phyloP scores from a whole-genome alignment of 805 yeast species.

The Yarrowia sp. region DNA sequence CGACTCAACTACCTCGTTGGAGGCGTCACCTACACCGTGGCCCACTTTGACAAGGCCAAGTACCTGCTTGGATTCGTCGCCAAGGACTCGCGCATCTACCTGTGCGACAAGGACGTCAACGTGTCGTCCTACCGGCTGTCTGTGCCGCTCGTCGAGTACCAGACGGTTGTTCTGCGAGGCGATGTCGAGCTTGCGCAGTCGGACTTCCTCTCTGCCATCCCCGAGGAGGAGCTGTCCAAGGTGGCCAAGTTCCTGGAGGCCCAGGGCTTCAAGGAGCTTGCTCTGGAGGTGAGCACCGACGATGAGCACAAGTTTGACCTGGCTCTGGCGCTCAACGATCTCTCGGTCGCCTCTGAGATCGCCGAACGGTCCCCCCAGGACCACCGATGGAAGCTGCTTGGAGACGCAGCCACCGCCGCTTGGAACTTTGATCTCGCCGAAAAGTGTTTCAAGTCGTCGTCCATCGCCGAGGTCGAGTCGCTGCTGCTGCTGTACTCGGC shows the following conservation, averaged over 20 bases:
- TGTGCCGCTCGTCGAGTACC: constrained; percentile 86
- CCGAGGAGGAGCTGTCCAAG: constrained; percentile 64
- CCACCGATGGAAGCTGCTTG: constrained; percentile 86
- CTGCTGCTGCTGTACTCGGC: constrained; percentile 52
- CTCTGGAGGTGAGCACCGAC: constrained; percentile 79
- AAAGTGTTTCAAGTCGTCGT: constrained; percentile 47
- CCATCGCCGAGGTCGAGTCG: constrained; percentile 27
- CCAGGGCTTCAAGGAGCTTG: constrained; percentile 82
- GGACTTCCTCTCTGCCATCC: constrained; percentile 54
- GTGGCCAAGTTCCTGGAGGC: constrained; percentile 91
- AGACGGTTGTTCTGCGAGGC: constrained; percentile 92
- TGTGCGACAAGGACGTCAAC: constrained; percentile 86
- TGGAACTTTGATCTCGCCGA: constrained; percentile 84
- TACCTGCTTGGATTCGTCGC: constrained; percentile 87
- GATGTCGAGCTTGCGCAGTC: constrained; percentile 77
- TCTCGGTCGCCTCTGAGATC: constrained; percentile 67
- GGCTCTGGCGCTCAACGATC: constrained; percentile 72
- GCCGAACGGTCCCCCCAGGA: constrained; percentile 50
- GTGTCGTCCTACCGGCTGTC: constrained; percentile 79
- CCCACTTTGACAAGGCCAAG: constrained; percentile 86
- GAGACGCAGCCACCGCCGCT: constrained; percentile 74
- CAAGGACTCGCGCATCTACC: constrained; percentile 83
- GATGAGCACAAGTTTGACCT: constrained; percentile 88
- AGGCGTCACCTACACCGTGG: constrained; percentile 84
- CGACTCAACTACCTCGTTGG: constrained; percentile 94